Conservation (phyloP, 2,329 filamentous ascomycete genomes). For the Hypoxylon sp. region DNA sequence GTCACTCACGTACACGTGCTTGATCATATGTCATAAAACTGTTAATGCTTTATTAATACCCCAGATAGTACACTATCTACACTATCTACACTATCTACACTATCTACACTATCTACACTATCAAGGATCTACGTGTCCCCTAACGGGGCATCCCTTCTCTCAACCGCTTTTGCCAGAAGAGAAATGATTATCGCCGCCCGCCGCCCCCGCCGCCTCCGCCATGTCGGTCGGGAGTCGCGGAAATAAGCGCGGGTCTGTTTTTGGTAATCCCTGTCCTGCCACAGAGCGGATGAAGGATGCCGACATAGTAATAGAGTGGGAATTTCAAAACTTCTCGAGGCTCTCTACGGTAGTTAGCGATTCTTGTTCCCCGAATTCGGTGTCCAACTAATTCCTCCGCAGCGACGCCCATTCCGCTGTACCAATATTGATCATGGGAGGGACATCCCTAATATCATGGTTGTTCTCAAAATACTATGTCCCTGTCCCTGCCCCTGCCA, state of each 20-base stretch:
- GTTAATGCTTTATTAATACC: constrained; percentile 28
- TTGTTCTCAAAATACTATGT: not conserved
- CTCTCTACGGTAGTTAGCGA: not conserved
- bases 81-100: no score
- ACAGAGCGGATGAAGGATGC: not conserved
- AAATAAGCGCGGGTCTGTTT: constrained; percentile 22
- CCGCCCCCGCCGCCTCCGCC: constrained; percentile 29
- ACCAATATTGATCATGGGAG: constrained; percentile 14
- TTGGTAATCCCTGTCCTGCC: not conserved
- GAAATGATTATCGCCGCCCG: constrained; percentile 25
- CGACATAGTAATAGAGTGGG: constrained; percentile 1
- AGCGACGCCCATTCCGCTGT: constrained; percentile 20
- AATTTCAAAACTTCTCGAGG: no score
- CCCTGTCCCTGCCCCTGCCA: constrained; percentile 35
- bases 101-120: no score
- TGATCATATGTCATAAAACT: constrained; percentile 39
- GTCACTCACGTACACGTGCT: constrained; percentile 7
- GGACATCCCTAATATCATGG: constrained; percentile 7
- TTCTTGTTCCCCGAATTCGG: not conserved
- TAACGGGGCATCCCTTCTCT: constrained; percentile 4
- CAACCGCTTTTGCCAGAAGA: constrained; percentile 8
- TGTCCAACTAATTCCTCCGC: constrained; percentile 12
- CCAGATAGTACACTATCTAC: constrained; percentile 21
- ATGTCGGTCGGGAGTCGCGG: constrained; percentile 20
- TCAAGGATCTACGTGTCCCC: constrained; percentile 37